Conservation (phyloP, 345 rosid genomes). For the Cochlearia excelsa region DNA sequence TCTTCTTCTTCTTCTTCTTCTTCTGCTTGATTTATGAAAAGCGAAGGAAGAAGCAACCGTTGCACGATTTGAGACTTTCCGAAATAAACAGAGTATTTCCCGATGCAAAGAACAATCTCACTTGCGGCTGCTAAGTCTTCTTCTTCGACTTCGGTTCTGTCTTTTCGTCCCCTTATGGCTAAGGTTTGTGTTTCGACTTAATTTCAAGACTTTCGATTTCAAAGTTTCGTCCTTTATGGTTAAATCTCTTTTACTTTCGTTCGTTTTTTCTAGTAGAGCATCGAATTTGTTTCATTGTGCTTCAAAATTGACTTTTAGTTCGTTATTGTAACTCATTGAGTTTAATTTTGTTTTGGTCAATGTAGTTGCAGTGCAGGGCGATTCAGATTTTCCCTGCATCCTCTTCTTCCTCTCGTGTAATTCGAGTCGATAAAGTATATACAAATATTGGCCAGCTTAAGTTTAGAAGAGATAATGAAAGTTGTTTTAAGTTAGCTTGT, state of each 20-base stretch:
- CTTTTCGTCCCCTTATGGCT: constrained; percentile 45
- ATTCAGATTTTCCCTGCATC: constrained; percentile 30
- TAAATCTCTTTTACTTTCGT: constrained; percentile 7
- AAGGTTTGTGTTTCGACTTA: constrained; percentile 41
- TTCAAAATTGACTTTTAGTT: neutral
- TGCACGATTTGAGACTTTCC: constrained; percentile 21
- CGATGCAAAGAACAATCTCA: constrained; percentile 37
- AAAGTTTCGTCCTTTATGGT: neutral
- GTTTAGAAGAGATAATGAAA: constrained; percentile 30
- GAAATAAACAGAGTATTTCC: constrained; percentile 14
- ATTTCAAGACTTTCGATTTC: neutral
- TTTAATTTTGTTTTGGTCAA: constrained; percentile 3
- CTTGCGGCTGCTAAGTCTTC: constrained; percentile 29
- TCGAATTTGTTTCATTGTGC: constrained; percentile 7
- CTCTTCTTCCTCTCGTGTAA: constrained; percentile 24
- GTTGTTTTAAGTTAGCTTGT: constrained; percentile 23
- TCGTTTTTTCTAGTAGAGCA: neutral
- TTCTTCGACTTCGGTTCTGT: constrained; percentile 36
- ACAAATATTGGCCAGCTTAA: constrained; percentile 36
- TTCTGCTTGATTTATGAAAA: constrained; percentile 24
- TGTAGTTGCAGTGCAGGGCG: constrained; percentile 44
- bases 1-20: neutral
- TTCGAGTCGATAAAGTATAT: constrained; percentile 20
- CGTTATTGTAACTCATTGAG: too few relatives aligned
- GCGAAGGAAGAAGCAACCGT: constrained; percentile 4